A percentile compares a stretch with the other conserved stretches of the same genome.
Conservation (phyloP, 352 stramenopile species). For the Aphanomyces stellatus region DNA sequence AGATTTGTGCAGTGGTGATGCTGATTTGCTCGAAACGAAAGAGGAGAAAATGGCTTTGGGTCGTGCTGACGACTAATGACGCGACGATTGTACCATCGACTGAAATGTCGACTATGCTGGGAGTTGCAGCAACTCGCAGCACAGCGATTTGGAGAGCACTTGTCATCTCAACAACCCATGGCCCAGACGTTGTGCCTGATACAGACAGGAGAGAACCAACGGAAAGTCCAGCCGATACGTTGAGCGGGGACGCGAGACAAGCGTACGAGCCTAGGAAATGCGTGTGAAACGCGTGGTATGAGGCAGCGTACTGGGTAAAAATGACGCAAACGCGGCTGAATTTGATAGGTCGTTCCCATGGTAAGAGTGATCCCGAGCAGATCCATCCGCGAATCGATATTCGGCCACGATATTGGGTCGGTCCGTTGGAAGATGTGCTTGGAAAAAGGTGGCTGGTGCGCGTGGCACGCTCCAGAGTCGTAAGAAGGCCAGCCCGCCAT, state of each 20-base stretch:
- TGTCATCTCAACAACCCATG: neutral
- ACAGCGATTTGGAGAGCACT: neutral
- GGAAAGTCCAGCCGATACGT: neutral
- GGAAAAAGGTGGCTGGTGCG: neutral
- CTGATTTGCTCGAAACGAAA: neutral
- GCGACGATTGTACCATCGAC: neutral
- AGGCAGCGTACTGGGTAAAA: neutral
- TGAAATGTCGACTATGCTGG: neutral
- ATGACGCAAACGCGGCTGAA: neutral
- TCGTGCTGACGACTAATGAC: neutral
- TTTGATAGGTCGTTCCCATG: neutral
- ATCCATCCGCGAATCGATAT: slow-evolving; percentile 9
- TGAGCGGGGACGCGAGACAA: neutral
- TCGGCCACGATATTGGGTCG: neutral
- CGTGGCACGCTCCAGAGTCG: neutral
- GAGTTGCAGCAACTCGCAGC: neutral
- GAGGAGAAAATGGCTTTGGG: neutral
- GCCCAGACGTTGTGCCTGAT: neutral
- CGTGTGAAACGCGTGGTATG: neutral
- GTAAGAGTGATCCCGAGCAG: neutral
- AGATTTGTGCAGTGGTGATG: neutral
- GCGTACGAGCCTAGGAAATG: neutral
- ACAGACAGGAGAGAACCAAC: neutral
- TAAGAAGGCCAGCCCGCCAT: neutral
- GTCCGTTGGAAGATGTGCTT: neutral